These are phyloP conservation scores for Linderniella brevidens DNA, from an alignment of 257 asterid genomes.

Conservation along the genomic window DNA sequence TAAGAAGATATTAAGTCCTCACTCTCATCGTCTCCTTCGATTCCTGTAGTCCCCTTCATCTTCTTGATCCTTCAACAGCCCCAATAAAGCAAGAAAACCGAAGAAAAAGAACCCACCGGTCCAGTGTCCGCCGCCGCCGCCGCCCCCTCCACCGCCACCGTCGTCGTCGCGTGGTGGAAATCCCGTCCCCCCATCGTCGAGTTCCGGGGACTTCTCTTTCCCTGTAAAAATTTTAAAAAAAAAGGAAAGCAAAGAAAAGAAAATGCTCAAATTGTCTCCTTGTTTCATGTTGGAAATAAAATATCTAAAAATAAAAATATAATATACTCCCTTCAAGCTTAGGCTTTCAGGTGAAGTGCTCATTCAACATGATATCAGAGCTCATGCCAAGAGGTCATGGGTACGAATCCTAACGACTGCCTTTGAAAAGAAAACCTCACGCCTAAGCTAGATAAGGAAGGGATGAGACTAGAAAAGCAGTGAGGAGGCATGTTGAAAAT, in stretches of 20 bases:
- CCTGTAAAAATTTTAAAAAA: not conserved
- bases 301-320: not conserved
- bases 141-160: constrained; percentile 78
- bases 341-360: no score
- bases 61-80: constrained; percentile 58
- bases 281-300: not conserved
- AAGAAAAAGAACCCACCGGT: constrained; percentile 64
- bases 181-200: constrained; percentile 85
- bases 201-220: constrained; percentile 43
- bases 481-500: no score
- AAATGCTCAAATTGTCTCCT: no score
- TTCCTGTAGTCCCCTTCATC: constrained; percentile 14
- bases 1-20: no score
- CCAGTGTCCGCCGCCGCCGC: constrained; percentile 75
- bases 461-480: no score
- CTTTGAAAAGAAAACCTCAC: not conserved
- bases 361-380: no score
- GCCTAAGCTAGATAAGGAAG: no score
- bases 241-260: not conserved
- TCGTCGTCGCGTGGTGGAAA: constrained; percentile 81
- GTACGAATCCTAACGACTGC: not conserved
- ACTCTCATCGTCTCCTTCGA: constrained; percentile 8
- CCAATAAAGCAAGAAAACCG: constrained; percentile 27
- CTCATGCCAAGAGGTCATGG: no score
- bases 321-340: no score